Conservation (phyloP, 2,329 filamentous ascomycete species). For the Helotiales sp. region DNA sequence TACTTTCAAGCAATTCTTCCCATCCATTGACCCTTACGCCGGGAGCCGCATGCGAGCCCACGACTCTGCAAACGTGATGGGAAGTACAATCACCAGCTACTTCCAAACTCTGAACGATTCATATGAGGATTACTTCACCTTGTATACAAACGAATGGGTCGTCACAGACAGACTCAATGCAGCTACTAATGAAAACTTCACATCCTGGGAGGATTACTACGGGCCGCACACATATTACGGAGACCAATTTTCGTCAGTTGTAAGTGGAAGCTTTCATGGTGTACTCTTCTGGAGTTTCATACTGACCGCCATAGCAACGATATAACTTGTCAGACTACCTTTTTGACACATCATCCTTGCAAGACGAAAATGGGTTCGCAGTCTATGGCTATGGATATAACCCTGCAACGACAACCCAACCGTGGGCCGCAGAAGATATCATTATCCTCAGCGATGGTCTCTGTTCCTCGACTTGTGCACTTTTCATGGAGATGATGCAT, state of each 20-base stretch:
- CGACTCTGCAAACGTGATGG: slow-evolving; percentile 9
- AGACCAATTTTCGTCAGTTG: slow-evolving; percentile 13
- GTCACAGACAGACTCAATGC: slow-evolving; percentile 19
- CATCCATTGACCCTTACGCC: slow-evolving; percentile 28
- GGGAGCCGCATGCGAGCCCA: slow-evolving; percentile 25
- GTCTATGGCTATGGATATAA: slow-evolving; percentile 25
- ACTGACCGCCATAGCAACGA: neutral
- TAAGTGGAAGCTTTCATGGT: slow-evolving; percentile 3
- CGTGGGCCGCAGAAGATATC: slow-evolving; percentile 41
- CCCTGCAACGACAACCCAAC: slow-evolving; percentile 11
- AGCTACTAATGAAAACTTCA: slow-evolving; percentile 21
- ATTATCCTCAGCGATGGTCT: slow-evolving; percentile 29
- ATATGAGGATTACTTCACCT: neutral
- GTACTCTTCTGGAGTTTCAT: slow-evolving; percentile 9
- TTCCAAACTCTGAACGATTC: neutral
- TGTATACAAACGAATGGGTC: slow-evolving; percentile 24
- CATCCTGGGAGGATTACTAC: slow-evolving; percentile 22
- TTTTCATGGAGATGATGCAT: slow-evolving; percentile 12
- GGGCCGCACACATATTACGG: slow-evolving; percentile 21
- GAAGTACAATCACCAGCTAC: neutral
- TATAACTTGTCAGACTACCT: slow-evolving; percentile 9
- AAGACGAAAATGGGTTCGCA: neutral
- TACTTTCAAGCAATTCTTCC: slow-evolving; percentile 49
- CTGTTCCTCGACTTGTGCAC: slow-evolving; percentile 9
- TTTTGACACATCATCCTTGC: slow-evolving; percentile 13